Percentiles rank a stretch among this genome's conserved stretches.
phyloP scores from a whole-genome alignment of 2,329 filamentous ascomycete genomes.

The Pseudogymnoascus sp. region DNA sequence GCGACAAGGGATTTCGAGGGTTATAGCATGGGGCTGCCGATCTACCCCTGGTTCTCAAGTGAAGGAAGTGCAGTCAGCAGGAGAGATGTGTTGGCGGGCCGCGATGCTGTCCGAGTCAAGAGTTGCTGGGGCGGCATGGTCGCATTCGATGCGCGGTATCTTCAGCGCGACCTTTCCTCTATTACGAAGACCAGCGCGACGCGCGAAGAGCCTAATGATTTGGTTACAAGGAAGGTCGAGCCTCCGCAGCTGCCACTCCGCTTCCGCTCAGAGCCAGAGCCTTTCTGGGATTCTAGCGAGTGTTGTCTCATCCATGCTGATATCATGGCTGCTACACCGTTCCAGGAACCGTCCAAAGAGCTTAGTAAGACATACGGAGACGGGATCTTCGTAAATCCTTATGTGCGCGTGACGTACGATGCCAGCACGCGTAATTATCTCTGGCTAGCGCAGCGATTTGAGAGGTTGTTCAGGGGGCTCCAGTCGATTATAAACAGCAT shows the following conservation, averaged over 20 bases:
- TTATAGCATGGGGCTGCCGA: slow-evolving; percentile 52
- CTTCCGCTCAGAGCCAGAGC: slow-evolving; percentile 51
- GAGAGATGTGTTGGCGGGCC: slow-evolving; percentile 52
- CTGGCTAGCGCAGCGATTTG: slow-evolving; percentile 52
- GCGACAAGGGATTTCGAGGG: slow-evolving; percentile 61
- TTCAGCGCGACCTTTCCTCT: slow-evolving; percentile 35
- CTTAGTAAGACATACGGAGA: slow-evolving; percentile 23
- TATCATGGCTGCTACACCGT: slow-evolving; percentile 20
- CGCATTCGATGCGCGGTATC: slow-evolving; percentile 53
- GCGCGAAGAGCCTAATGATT: slow-evolving; percentile 10
- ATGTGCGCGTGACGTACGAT: slow-evolving; percentile 63
- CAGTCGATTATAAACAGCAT: slow-evolving; percentile 51
- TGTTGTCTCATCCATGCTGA: slow-evolving; percentile 52
- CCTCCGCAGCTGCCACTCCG: slow-evolving; percentile 33
- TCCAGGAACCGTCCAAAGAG: slow-evolving; percentile 33
- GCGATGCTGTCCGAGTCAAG: slow-evolving; percentile 58
- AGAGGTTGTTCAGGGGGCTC: slow-evolving; percentile 52
- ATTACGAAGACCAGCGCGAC: background rate
- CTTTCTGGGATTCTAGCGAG: slow-evolving; percentile 57
- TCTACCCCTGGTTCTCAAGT: slow-evolving; percentile 59
- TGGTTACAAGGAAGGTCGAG: slow-evolving; percentile 24
- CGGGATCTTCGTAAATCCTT: slow-evolving; percentile 68
- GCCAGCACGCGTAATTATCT: slow-evolving; percentile 49
- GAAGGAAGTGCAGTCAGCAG: slow-evolving; percentile 47
- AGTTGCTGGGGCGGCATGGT: slow-evolving; percentile 76